Percentiles rank a stretch among this genome's conserved stretches.
Evolutionary conservation across 176 grass and related monocot species (phyloP).

Genomic region (Zoysia pacifica): DNA sequence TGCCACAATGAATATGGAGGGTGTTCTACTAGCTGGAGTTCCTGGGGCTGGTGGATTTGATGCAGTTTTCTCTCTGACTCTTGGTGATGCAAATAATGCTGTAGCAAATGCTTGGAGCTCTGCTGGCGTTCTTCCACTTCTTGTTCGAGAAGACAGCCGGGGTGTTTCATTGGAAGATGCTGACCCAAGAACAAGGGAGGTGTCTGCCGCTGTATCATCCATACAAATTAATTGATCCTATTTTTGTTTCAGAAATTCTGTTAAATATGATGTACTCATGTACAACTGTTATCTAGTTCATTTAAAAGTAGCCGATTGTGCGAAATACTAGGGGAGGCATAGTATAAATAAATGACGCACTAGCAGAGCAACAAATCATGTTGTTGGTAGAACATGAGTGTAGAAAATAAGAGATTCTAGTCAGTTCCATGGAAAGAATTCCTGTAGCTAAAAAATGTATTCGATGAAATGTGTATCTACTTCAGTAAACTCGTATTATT

Average conservation of each 20-base stretch:
- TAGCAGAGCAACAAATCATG: conserved; percentile 15
- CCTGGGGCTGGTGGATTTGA: conserved; percentile 85
- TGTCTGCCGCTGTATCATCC: conserved; percentile 6
- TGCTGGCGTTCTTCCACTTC: too few species aligned
- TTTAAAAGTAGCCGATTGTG: too few species aligned
- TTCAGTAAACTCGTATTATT: background rate
- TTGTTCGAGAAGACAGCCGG: too few species aligned
- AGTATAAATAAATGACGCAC: conserved; percentile 41
- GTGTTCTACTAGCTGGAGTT: conserved; percentile 87
- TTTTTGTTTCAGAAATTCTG: background rate
- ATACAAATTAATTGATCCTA: too few species aligned
- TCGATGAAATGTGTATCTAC: background rate
- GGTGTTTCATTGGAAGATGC: too few species aligned
- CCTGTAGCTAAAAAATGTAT: background rate
- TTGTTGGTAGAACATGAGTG: conserved; percentile 26
- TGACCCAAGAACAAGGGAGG: too few species aligned
- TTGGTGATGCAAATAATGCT: background rate
- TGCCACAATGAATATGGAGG: conserved; percentile 80
- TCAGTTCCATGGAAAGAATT: background rate
- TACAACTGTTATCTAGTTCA: too few species aligned
- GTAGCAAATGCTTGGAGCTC: too few species aligned
- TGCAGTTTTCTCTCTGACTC: too few species aligned
- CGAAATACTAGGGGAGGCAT: background rate
- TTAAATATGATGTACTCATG: too few species aligned
- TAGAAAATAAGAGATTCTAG: conserved; percentile 16